Evolutionary conservation across 176 grass and related monocot genomes (phyloP), one percentile per base, ranked within the genome.

Genomic region (Neostapfia colusana): DNA sequence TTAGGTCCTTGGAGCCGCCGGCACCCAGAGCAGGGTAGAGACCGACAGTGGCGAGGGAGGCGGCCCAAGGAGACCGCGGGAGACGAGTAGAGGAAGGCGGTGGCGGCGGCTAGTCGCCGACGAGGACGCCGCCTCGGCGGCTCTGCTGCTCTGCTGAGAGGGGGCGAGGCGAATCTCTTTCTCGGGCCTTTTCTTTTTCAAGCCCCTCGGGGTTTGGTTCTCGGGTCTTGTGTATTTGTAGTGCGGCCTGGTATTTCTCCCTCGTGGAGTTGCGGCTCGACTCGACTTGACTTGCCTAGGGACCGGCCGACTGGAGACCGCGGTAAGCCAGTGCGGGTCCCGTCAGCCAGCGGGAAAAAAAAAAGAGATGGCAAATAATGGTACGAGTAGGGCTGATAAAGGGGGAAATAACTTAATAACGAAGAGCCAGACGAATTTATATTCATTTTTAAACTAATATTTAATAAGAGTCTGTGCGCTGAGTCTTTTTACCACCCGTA

Each of bases 41-140:
- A 27, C 42, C 41, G 58, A 44, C 42, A 15, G 43, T 44, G 18
- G 25, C 31, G 48, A 14, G 0, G 76, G 63, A 39, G n/a, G 6
- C n/a, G 13, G 12, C 17, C 45, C 74, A 24, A 56, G 2, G 42
- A 15, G 41, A 16, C 26, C 8, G 18, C 20, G 59, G 59, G 20
- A 3, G 20, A 35, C 42, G 27, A 2, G 57, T 0, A 8, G 42
- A 61, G 14, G 59, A 59, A 48, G 41, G 42, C 8, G 59, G 42
- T 26, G 58, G 27, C 74, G 74, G 74, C 27, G 73, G 26, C 16
- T 11, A 49, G 18, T 49, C 59, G 74, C 74, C 59, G 59, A 63
- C 59, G 59, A 77, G 58, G 59, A 16, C 59, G 41, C 73, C 41
- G 58, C 73, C 73, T 62, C 73, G 41, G 73, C 41, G 26, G 58